Evolutionary conservation across 2,329 filamentous ascomycete species (phyloP), one percentile per base, ranked within the genome.

Genomic region (Calonectria pseudoreteaudii): DNA sequence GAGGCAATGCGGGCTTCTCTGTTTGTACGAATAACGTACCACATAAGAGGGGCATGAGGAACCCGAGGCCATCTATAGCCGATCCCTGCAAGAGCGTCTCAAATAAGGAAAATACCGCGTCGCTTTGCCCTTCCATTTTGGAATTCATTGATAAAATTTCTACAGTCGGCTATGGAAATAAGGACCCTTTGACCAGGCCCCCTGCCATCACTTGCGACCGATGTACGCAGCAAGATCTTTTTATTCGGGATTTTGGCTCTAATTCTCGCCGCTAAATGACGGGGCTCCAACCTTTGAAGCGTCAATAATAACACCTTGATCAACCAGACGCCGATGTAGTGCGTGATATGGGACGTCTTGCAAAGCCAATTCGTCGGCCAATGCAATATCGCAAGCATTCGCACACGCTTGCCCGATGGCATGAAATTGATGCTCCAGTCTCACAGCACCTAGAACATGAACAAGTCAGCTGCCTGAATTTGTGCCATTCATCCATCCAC

Each of bases 361-460:
- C 10, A 68, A 16, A 9, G 23, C 18, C 8, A 30, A 26, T 11
- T 10, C 9, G 2, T 18, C 23, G 0, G 50, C 16, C 2, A 68
- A 16, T 2, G 66, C 38, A 60, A 68, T 68, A 16, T 68, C 66
- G 18, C 26, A 68, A 11, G 66, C 66, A 20, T 68, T 68, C 9
- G 26, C 66, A 23, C 38, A 68, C 8, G 66, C 66, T 23, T 68
- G 66, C 2, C 66, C 66, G 5, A 68, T 60, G 4, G 66, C 66
- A 10, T 68, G 52, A 20, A 68, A 68, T 11, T 68, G 66, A 20
- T 68, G 66, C n/a, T 68, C 52, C 6, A 68, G 7, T 31, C 66
- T 58, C 9, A 60, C 52, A 4, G 50, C 66, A 20, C 36, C 66
- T 68, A 36, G 10, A 26, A 31, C 3, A 28, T 30, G 13, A 9